Conservation (phyloP, 805 yeast genomes). For the Blastobotrys americana region DNA sequence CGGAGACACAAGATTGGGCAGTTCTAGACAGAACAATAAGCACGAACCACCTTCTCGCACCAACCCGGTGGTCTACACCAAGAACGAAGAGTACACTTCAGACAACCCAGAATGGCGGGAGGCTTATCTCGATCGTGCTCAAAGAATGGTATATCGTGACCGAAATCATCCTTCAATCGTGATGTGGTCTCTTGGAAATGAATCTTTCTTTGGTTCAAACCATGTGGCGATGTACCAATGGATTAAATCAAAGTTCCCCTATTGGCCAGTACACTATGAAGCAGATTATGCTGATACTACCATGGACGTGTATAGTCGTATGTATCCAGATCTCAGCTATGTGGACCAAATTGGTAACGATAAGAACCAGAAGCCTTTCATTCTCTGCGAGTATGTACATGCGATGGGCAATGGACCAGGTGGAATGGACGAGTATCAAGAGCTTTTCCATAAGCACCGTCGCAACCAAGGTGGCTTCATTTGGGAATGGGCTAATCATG, state of each 20-base stretch:
- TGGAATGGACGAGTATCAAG: constrained; percentile 29
- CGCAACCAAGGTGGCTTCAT: constrained; percentile 34
- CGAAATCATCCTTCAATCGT: constrained; percentile 31
- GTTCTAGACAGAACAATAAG: constrained; percentile 2
- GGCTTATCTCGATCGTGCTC: constrained; percentile 33
- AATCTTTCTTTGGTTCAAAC: constrained; percentile 31
- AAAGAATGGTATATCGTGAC: constrained; percentile 31
- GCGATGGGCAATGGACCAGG: constrained; percentile 38
- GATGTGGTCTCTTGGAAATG: constrained; percentile 36
- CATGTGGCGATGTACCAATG: constrained; percentile 27
- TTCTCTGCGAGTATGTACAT: constrained; percentile 35
- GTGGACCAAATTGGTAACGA: constrained; percentile 9
- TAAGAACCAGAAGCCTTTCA: constrained; percentile 25
- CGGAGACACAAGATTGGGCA: constrained; percentile 12
- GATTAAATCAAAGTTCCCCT: constrained; percentile 24
- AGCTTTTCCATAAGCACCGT: constrained; percentile 26
- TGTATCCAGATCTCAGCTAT: constrained; percentile 27
- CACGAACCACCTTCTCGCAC: neutral
- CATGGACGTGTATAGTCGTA: constrained; percentile 28
- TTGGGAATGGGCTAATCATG: constrained; percentile 38
- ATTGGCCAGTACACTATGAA: constrained; percentile 33
- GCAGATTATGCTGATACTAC: constrained; percentile 27
- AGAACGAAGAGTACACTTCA: constrained; percentile 23
- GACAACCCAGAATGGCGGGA: constrained; percentile 29
- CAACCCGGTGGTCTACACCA: constrained; percentile 6